Evolutionary conservation across 495 filamentous ascomycete genomes (phyloP), one percentile per base, ranked within the genome.

Genomic region (Aspergillus affinis): DNA sequence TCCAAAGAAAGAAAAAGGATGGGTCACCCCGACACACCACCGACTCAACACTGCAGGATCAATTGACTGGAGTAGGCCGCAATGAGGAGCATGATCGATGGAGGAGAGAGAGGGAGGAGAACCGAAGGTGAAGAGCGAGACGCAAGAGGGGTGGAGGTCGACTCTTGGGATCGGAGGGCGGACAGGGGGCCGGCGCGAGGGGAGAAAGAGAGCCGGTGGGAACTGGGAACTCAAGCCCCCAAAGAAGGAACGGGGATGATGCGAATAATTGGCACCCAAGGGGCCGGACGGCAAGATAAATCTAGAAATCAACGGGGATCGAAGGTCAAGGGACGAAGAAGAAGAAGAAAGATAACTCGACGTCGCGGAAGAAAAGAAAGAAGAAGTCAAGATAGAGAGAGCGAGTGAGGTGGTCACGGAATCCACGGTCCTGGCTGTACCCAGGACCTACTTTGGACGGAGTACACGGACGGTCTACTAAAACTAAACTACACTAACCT

Each of bases 81-180:
- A 54, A 51, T 17, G 54, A 20, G 26, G 54, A 57, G 27, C 60
- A 62, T 62, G 60, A 58, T 62, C 54, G 60, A 54, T 10, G 18
- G 36, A 23, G 44, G 23, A 30, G 49, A 13, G 26, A 49, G 36
- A 17, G 29, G 29, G 29, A 32, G 29, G 29, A 32, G 29, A 32
- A 32, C 1, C 5, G 36, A 41, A 52, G 50, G 26, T 8, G 19
- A 29, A n/a, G 48, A 18, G 21, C 21, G 8, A 27, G 19, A 30
- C 23, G 7, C 13, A 51, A 51, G 20, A 29, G 50, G 50, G 27
- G 50, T 26, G 48, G 48, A 20, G 48, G 48, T 49, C n/a, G 48
- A 20, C 15, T 17, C 19, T 17, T 17, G 12, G 19, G 46, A 4
- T 20, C 46, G 20, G 23, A 23, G 48, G 48, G 48, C 55, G 60